These are phyloP conservation scores for Pouteria campechiana DNA, from an alignment of 179 eudicot species.

Conservation along the genomic window DNA sequence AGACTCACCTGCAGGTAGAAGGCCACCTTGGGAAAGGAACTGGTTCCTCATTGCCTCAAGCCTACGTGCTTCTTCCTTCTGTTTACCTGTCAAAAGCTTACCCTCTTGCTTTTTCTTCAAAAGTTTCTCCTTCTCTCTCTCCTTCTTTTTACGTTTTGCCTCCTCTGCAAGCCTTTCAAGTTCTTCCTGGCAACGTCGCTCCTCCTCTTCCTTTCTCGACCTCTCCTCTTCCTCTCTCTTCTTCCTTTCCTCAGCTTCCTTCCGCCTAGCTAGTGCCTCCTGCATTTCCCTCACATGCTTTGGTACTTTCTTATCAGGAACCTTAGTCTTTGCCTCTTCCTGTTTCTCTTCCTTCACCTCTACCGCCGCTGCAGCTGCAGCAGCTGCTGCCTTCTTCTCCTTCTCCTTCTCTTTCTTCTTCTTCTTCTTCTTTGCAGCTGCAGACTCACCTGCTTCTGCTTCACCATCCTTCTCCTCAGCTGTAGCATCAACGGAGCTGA, in stretches of 20 bases:
- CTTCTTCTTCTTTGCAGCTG: slow-evolving; percentile 83
- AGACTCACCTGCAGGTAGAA: slow-evolving; percentile 34
- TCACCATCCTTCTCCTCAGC: slow-evolving; percentile 50
- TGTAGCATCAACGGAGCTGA: slow-evolving; percentile 16
- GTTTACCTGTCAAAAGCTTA: slow-evolving; percentile 67
- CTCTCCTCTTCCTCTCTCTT: slow-evolving; percentile 84
- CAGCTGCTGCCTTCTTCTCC: slow-evolving; percentile 38
- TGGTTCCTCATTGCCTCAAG: slow-evolving; percentile 78
- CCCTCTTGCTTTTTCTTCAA: slow-evolving; percentile 74
- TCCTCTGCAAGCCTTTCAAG: slow-evolving; percentile 70
- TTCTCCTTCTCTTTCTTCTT: slow-evolving; percentile 82
- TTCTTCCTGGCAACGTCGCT: slow-evolving; percentile 58
- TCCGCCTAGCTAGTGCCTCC: slow-evolving; percentile 68
- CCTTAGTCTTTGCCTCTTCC: slow-evolving; percentile 39
- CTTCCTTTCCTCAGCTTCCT: slow-evolving; percentile 63
- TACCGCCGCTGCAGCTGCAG: slow-evolving; percentile 16
- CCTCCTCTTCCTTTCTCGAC: slow-evolving; percentile 84
- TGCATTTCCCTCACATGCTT: slow-evolving; percentile 89
- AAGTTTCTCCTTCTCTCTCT: slow-evolving; percentile 73
- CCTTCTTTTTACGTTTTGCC: slow-evolving; percentile 58
- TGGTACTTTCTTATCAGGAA: slow-evolving; percentile 63
- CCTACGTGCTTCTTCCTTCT: slow-evolving; percentile 80
- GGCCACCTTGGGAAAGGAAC: slow-evolving; percentile 46
- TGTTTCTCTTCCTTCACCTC: slow-evolving; percentile 51
- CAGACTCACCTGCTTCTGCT: slow-evolving; percentile 55